These are phyloP conservation scores for Hericium rajendrae DNA, from an alignment of 768 basidiomycete species.

Conservation along the genomic window DNA sequence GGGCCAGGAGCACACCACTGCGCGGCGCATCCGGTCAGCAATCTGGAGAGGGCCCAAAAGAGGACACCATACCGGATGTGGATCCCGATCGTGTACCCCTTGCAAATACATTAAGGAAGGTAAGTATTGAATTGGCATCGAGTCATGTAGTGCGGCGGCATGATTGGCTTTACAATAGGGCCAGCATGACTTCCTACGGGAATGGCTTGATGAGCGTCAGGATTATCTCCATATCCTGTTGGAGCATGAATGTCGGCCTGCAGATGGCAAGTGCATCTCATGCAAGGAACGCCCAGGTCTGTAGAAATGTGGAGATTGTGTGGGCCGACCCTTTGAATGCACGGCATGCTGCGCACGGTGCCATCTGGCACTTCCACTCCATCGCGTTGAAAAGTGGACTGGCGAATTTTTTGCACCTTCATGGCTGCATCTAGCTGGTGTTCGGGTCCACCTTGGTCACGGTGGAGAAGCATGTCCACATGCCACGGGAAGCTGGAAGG, in stretches of 20 bases:
- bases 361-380: neutral
- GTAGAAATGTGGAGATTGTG: neutral
- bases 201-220: neutral
- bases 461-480: neutral
- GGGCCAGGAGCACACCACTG: too few species aligned
- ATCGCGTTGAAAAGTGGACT: neutral
- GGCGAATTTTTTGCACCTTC: neutral
- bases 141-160: neutral
- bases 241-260: neutral
- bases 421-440: neutral
- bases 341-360: neutral
- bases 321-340: neutral
- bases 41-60: neutral
- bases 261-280: neutral
- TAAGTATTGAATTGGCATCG: neutral
- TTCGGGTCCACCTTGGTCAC: slow-evolving; percentile 1
- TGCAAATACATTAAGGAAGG: too few species aligned
- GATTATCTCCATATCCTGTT: neutral
- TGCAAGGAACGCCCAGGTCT: neutral
- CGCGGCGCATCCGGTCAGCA: too few species aligned
- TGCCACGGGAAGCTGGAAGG: neutral
- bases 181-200: neutral
- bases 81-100: neutral
- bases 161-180: neutral
- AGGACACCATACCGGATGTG: neutral